Conservation (phyloP, 768 basidiomycete genomes). For the Hygrophorus pudorinus region DNA sequence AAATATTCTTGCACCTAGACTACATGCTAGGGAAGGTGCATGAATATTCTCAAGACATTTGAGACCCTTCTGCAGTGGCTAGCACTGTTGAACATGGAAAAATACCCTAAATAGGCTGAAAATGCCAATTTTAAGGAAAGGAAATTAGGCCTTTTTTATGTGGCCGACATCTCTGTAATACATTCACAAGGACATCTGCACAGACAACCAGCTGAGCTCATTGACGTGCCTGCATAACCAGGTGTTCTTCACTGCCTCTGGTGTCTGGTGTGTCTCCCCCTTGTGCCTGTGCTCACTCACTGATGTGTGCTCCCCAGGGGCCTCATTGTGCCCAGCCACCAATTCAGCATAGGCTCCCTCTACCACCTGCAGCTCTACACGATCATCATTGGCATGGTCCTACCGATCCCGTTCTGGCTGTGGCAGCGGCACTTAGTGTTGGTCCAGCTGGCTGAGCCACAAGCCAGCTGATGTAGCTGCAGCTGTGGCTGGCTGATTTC, state of each 20-base stretch:
- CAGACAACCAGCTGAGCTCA: constrained; percentile 43
- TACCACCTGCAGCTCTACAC: constrained; percentile 80
- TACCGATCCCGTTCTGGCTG: constrained; percentile 84
- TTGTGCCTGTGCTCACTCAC: not conserved
- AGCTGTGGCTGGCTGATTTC: no score
- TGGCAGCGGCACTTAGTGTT: constrained; percentile 71
- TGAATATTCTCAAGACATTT: no score
- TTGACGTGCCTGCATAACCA: constrained; percentile 81
- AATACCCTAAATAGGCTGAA: no score
- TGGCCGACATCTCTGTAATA: no score
- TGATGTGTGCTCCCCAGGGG: constrained; percentile 36
- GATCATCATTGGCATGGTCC: constrained; percentile 66
- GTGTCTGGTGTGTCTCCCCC: constrained; percentile 59
- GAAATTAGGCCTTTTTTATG: no score
- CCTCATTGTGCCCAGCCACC: constrained; percentile 66
- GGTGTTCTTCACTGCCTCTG: constrained; percentile 85
- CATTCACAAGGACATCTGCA: constrained; percentile 67
- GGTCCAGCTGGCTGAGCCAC: no score
- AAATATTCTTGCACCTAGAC: no score
- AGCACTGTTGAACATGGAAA: no score
- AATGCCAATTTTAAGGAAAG: no score
- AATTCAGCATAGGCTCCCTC: constrained; percentile 57
- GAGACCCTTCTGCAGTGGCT: no score
- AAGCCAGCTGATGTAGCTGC: no score
- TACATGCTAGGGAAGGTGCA: no score